Base-by-base conservation (phyloP, 805 yeast genomes). In the Schwanniomyces yamadae region DNA sequence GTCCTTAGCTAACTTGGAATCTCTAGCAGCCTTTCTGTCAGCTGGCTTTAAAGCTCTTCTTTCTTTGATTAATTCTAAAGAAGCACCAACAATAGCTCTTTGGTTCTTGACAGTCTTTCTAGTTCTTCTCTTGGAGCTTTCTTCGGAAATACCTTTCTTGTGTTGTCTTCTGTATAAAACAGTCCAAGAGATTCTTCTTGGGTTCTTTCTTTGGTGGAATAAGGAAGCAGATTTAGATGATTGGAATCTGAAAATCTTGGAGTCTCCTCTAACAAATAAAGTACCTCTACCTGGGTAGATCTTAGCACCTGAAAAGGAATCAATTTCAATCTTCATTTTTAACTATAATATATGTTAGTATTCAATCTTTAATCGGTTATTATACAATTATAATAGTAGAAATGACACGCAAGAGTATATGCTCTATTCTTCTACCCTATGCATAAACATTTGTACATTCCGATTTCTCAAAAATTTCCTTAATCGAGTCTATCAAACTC, bases 241-340 rank as follows among this genome's bases (percentile, higher is more conserved):
- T 74, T 85, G 95, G 93, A 93, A 93, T 83, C 99, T 90, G 95
- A 93, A 93, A 66, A 90, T 75, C 83, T 93, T 93, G 69, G 98
- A 90, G 88, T 93, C 99, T 65, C 98, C 98, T 78, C 99, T 89
- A 75, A 93, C 89, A 70, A 87, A 93, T 73, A 93, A 83, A 71
- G 95, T 88, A 77, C 99, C 98, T 82, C 97, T 88, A 78, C 99
- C 99, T 80, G 99, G 99, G 95, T 91, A 93, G 82, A 93, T 91
- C 80, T 91, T 93, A 67, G 91, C 76, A 75, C 99, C 99, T 64
- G 99, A 91, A 81, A 93, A 93, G 69, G 98, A 86, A 77, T 93
- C 98, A 79, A 91, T 78, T 85, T 93, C 99, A 77, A 93, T 87
- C 95, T 93, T 93, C 99, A 93, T 93, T 77, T 63, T 73, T 49